Evolutionary conservation across 768 basidiomycete genomes (phyloP).

Genomic region (Leccinum truebloodii): DNA sequence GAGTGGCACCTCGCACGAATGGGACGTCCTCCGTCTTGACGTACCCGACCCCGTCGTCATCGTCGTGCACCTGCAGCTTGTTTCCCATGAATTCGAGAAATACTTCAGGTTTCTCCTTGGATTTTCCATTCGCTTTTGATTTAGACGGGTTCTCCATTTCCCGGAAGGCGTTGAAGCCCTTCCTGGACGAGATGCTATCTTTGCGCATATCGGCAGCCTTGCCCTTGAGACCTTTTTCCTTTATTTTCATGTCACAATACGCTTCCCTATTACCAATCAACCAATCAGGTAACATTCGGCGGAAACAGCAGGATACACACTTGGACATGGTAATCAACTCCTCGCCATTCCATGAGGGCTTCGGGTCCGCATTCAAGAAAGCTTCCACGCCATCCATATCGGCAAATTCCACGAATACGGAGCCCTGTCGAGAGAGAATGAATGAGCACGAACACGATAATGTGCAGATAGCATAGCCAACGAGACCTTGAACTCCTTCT

Average conservation of each 20-base stretch:
- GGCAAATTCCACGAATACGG: constrained; percentile 90
- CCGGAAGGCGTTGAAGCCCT: constrained; percentile 80
- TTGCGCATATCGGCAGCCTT: constrained; percentile 64
- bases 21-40: constrained; percentile 46
- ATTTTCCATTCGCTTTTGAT: constrained; percentile 25
- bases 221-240: constrained; percentile 86
- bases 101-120: constrained; percentile 52
- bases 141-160: constrained; percentile 53
- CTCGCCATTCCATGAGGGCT: constrained; percentile 75
- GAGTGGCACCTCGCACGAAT: constrained; percentile 44
- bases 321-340: constrained; percentile 88
- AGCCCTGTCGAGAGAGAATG: constrained; percentile 55
- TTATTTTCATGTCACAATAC: constrained; percentile 95
- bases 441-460: neutral
- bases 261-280: constrained; percentile 52
- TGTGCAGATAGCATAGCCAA: neutral
- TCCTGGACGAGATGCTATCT: constrained; percentile 49
- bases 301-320: constrained; percentile 40
- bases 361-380: constrained; percentile 80
- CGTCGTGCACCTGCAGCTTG: constrained; percentile 58
- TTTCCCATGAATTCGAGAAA: constrained; percentile 75
- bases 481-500: constrained; percentile 87
- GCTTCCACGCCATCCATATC: constrained; percentile 65
- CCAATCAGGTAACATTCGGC: neutral
- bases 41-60: constrained; percentile 46